These are phyloP conservation scores for Kwoniella bestiolae DNA, from an alignment of 768 basidiomycete genomes.

Conservation along the genomic window DNA sequence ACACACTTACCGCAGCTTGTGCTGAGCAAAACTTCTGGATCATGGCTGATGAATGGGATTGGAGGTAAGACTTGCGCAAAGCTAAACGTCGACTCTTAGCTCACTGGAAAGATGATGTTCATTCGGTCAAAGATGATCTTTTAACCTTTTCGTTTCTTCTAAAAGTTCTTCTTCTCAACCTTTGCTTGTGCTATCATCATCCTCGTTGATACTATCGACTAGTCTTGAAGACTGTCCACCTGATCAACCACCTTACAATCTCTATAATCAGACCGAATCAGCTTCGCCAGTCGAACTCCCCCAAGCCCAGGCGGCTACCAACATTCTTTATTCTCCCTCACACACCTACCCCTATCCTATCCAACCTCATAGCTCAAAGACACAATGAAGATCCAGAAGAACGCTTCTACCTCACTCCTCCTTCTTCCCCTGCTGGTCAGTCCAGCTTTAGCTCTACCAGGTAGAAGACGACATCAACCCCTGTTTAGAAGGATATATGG, in stretches of 20 bases:
- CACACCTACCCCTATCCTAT: no score
- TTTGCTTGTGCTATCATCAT: background rate
- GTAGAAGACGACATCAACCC: slow-evolving; percentile 9
- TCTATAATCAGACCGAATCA: slow-evolving; percentile 6
- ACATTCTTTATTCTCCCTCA: slow-evolving; percentile 11
- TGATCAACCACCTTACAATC: background rate
- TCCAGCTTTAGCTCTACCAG: slow-evolving; percentile 33
- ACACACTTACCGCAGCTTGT: slow-evolving; percentile 4
- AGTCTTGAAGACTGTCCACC: slow-evolving; percentile 27
- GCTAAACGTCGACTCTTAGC: no score
- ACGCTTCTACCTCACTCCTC: slow-evolving; percentile 26
- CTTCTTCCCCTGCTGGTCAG: slow-evolving; percentile 42
- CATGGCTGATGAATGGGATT: background rate
- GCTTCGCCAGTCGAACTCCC: slow-evolving; percentile 19
- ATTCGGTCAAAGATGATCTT: no score
- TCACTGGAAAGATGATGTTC: background rate
- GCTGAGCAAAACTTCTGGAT: background rate
- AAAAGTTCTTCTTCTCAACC: slow-evolving; percentile 8
- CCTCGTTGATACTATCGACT: slow-evolving; percentile 10
- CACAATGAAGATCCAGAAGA: slow-evolving; percentile 28
- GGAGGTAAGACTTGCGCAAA: no score
- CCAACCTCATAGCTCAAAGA: background rate
- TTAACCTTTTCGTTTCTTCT: no score
- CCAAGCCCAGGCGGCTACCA: slow-evolving; percentile 39
- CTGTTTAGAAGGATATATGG: slow-evolving; percentile 32